Evolutionary conservation across 495 filamentous ascomycete species (phyloP), one percentile per base, ranked within the genome.

Genomic region (Copromyces sp.): DNA sequence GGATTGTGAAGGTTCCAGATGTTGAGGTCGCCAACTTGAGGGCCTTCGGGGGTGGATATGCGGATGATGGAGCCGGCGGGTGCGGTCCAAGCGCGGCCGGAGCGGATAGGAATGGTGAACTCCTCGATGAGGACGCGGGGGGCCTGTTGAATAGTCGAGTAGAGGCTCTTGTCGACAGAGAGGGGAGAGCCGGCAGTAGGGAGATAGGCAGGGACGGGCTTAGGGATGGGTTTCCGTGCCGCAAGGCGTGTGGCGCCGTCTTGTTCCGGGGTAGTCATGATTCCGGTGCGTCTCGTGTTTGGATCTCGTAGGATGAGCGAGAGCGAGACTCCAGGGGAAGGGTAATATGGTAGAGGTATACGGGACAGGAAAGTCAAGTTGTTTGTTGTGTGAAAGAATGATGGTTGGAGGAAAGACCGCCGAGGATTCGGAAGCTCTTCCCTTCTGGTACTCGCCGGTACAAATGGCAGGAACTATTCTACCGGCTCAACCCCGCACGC

Each of bases 21-120:
- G 77, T 95, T 95, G 35, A 95, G 83, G 75, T 95, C 92, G 39
- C 92, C 93, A 0, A 93, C 91, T 77, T 94, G 92, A 0, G 92
- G 89, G 0, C 92, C 92, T 61, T 90, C 82, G 1, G 91, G 91
- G 0, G 92, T 94, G 24, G 89, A 90, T 70, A 95, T 84, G 4
- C 89, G 88, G 70, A 92, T 87, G 73, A 95, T 84, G 65, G 87
- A 85, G 16, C 89, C 90, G 11, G 86, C 84, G 37, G 85, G 84
- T 0, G 89, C 89, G 24, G 86, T 82, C 89, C 89, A 92, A 0
- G 90, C 90, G 61, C 86, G 84, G 4, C 89, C 90, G 2, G 88
- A 90, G 45, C 89, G 77, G 72, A 88, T 87, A 0, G 85, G 85
- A 32, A 88, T 74, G 16, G 80, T 80, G 70, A 88, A 86, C 3